Base-by-base conservation (phyloP, 2,329 filamentous ascomycete species). In the Botryotinia convoluta region DNA sequence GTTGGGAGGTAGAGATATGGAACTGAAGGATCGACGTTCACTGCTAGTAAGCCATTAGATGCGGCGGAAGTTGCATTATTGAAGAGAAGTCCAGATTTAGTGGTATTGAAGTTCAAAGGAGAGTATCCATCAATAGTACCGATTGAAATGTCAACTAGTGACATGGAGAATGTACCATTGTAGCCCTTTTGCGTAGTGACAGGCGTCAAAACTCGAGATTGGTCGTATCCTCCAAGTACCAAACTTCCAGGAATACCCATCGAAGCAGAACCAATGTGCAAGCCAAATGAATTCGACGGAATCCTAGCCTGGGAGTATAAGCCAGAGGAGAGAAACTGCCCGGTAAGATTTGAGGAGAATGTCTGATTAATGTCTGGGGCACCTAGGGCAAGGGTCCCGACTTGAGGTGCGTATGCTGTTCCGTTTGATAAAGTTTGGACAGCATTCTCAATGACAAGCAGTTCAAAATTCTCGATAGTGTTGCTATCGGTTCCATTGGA, bases 1-100 rank as follows among this genome's bases (percentile, higher is more conserved):
- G 77, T 73, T 0, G 81, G 80, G 3, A 83, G 78, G 65, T 82
- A 80, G 29, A 83, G 68, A 61, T 82, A 82, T 9, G 80, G 80
- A 18, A 77, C 74, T 20, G 73, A 74, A 20, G 75, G 48, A 54
- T 77, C 74, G 8, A 79, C 67, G 2, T 60, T 59, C 18, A 78
- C 74, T 3, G 71, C 39, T 9, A 73, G 51, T 7, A 72, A 74
- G 45, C 77, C 77, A 5, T 74, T 74, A 32, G 54, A 48, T 12
- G 72, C 72, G 37, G 32, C 51, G 22, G 32, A 44, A 22, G 59
- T 71, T 35, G 14, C 44, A 18, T 29, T 29, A 26, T 62, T 62
- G 16, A 71, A 63, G 7, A 79, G 63, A 18, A 78, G 67, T 12
- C 75, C 74, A 9, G 67, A 60, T 72, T 73, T 68, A 32, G 73